Evolutionary conservation across 495 filamentous ascomycete species (phyloP), one percentile per base, ranked within the genome.

Genomic region (Aspergillus egyptiacus): DNA sequence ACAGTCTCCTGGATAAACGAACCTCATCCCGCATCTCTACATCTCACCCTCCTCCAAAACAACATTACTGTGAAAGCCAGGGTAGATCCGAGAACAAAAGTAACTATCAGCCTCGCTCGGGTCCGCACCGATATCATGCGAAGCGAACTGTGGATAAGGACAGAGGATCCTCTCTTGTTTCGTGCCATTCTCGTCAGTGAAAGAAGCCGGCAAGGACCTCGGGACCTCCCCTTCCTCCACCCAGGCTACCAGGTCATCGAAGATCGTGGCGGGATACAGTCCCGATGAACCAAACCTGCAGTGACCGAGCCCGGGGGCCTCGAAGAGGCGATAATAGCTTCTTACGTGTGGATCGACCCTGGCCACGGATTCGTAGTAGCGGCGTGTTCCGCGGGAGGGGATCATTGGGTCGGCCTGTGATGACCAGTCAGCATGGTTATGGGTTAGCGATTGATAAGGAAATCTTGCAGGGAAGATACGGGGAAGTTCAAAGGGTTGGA

Each of bases 351-450:
- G 51, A 33, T 48, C 42, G 17, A 11, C 44, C 31, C 53, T 61
- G 47, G 25, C 41, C 45, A 54, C 65, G 23, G 48, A 41, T 37
- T 54, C 62, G 58, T 61, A 64, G 56, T 58, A 69, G 42, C 41
- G 23, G 9, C 27, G 51, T 1, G 50, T 58, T 20, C 51, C 50
- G 10, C n/a, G 22, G 3, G 43, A 47, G 8, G 50, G 43, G 40
- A 54, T 49, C 32, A 48, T 39, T 1, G 45, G 37, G 14, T 54
- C 51, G 18, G 39, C 51, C 51, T 52, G 17, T 11, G 10, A 25
- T 14, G 7, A 5, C n/a, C 44, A 8, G 33, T 32, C 24, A 24
- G 37, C 17, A 25, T n/a, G n/a, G 8, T 19, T 4, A 6, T 25
- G 24, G 17, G 8, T 32, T 6, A 38, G 23, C 31, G 10, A 13